Conservation (phyloP, 345 rosid genomes). For the Heritiera fomes region DNA sequence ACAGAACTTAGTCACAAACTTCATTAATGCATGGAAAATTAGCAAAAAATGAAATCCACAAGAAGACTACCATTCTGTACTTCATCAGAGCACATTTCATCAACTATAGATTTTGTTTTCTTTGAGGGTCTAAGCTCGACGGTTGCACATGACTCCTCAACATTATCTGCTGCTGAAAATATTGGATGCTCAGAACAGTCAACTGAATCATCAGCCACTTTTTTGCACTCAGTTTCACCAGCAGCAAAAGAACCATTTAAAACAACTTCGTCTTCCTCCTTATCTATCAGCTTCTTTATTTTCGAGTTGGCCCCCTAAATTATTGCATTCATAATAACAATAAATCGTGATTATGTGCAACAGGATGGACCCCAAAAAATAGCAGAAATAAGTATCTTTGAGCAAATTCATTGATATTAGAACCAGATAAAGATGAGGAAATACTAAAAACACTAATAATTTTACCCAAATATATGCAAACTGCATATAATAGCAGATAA, state of each 20-base stretch:
- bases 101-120: slow-evolving; percentile 57
- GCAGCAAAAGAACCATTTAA: slow-evolving; percentile 27
- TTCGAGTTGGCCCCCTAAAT: slow-evolving; percentile 51
- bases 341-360: background rate
- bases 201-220: slow-evolving; percentile 24
- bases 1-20: slow-evolving; percentile 20
- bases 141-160: slow-evolving; percentile 33
- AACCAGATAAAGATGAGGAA: background rate
- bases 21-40: background rate
- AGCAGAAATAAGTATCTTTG: background rate
- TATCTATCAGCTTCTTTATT: slow-evolving; percentile 43
- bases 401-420: background rate
- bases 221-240: slow-evolving; percentile 32
- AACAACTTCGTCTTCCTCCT: slow-evolving; percentile 35
- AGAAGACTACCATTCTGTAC: slow-evolving; percentile 41
- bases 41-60: background rate
- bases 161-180: slow-evolving; percentile 31
- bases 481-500: background rate
- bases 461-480: background rate
- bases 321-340: slow-evolving; percentile 2
- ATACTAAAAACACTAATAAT: background rate
- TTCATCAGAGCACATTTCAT: slow-evolving; percentile 40
- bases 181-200: slow-evolving; percentile 35
- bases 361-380: background rate
- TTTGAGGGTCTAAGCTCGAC: slow-evolving; percentile 62